Evolutionary conservation across 2,329 filamentous ascomycete genomes (phyloP).

Genomic region (Metarhizium robertsii): DNA sequence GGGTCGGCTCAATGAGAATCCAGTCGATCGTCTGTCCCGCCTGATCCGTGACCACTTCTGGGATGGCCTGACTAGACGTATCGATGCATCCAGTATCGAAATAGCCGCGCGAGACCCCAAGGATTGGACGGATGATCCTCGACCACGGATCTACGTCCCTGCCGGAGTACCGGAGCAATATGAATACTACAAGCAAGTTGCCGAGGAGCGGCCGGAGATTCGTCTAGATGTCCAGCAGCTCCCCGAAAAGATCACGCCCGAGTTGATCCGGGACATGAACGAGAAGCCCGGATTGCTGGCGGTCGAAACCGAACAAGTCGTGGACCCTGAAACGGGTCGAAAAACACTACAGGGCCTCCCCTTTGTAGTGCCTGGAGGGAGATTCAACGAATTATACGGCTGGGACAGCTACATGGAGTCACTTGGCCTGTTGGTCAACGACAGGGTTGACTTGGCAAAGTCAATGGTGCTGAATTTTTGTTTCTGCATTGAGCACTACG

Average conservation of each 20-base stretch:
- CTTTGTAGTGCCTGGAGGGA: conserved; percentile 93
- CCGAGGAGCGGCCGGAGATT: conserved; percentile 69
- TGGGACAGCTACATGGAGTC: conserved; percentile 99
- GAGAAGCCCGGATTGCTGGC: conserved; percentile 81
- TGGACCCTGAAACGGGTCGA: conserved; percentile 53
- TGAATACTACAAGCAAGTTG: conserved; percentile 79
- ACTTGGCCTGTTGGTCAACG: conserved; percentile 76
- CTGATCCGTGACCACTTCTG: conserved; percentile 88
- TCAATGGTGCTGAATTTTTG: conserved; percentile 94
- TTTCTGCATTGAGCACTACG: conserved; percentile 97
- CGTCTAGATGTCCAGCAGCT: conserved; percentile 79
- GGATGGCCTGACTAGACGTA: conserved; percentile 79
- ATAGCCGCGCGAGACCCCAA: conserved; percentile 84
- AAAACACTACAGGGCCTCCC: conserved; percentile 71
- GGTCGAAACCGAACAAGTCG: conserved; percentile 73
- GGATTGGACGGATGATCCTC: conserved; percentile 85
- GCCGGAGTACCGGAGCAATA: conserved; percentile 75
- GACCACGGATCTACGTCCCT: conserved; percentile 87
- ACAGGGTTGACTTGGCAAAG: conserved; percentile 80
- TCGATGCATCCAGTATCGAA: conserved; percentile 82
- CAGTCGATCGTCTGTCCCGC: conserved; percentile 76
- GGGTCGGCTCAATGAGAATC: conserved; percentile 86
- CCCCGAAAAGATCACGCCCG: conserved; percentile 66
- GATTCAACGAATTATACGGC: conserved; percentile 97
- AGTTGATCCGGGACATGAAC: conserved; percentile 76